A percentile compares a stretch with the other conserved stretches of the same genome.
Evolutionary conservation across 2,329 filamentous ascomycete genomes (phyloP).

Genomic region (Aspergillus uvarum): DNA sequence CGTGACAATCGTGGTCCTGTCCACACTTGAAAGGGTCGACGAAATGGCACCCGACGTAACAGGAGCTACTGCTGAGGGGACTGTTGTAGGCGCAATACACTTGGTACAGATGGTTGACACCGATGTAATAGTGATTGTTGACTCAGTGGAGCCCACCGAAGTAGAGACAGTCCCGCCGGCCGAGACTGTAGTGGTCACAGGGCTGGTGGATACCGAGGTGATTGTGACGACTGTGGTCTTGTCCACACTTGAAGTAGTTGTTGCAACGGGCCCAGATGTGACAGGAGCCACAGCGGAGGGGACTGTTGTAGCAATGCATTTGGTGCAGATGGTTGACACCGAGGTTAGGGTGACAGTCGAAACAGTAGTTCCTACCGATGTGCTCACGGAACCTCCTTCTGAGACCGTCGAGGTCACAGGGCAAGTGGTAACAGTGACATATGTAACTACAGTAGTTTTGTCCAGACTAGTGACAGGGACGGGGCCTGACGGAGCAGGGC

Average conservation of each 20-base stretch:
- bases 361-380: constrained; percentile 57
- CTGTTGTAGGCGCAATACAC: constrained; percentile 2
- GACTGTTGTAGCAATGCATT: constrained; percentile 9
- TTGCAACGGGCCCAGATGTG: not conserved
- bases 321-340: constrained; percentile 28
- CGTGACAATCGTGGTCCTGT: constrained; percentile 17
- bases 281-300: constrained; percentile 9
- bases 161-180: constrained; percentile 5
- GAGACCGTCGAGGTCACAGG: constrained; percentile 29
- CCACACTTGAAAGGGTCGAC: not conserved
- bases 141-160: constrained; percentile 10
- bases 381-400: constrained; percentile 50
- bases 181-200: constrained; percentile 12
- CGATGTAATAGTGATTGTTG: constrained; percentile 10
- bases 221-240: constrained; percentile 17
- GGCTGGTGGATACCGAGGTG: constrained; percentile 12
- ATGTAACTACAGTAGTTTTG: constrained; percentile 14
- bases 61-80: not conserved
- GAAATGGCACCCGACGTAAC: not conserved
- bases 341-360: constrained; percentile 46
- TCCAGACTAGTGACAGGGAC: not conserved
- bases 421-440: not conserved
- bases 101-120: constrained; percentile 6
- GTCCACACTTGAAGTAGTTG: not conserved
- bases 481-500: not conserved